Evolutionary conservation across 2,329 filamentous ascomycete species (phyloP), one percentile per base, ranked within the genome.

Genomic region (Ascochyta clinopodiicola): DNA sequence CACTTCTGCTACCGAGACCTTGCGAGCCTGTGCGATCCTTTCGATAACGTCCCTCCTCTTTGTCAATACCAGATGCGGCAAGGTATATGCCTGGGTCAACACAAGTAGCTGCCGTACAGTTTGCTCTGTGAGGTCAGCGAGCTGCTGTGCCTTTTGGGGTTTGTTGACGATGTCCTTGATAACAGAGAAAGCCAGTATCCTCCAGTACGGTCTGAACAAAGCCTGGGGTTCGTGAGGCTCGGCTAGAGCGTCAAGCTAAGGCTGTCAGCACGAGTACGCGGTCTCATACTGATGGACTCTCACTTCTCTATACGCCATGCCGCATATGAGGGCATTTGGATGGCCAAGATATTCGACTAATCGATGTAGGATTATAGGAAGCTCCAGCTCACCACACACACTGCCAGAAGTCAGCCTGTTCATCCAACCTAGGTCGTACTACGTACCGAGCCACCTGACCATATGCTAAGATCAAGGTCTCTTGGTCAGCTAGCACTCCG

Each of bases 281-380:
- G 21, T 58, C 6, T 44, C 17, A 22, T 1, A 25, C 44, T 36
- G 46, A 27, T 2, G 10, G 12, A 3, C 6, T 8, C 19, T 32
- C 27, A 90, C 86, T 77, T 96, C 93, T 62, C 90, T 89, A 72
- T 92, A 95, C 3, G 94, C 91, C 60, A 92, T 85, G 4, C 88
- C 89, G 48, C 88, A 91, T 8, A 96, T 81, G 29, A 96, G 84
- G 35, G 86, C 84, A 72, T 96, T 96, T 37, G 85, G 81, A 76
- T 95, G 89, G 7, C 94, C 94, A 8, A 98, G 81, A 70, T 95
- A 96, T 54, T 96, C 90, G 8, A 97, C 82, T 6, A 98, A 82
- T 62, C 90, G 88, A 51, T 96, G 83, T 27, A 99, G 80, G 21
- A 95, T 89, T 47, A 97, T 84, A 64, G 95, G 95, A 51, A 96